phyloP scores from a whole-genome alignment of 2,329 filamentous ascomycete genomes.

The Fusarium marasasianum region DNA sequence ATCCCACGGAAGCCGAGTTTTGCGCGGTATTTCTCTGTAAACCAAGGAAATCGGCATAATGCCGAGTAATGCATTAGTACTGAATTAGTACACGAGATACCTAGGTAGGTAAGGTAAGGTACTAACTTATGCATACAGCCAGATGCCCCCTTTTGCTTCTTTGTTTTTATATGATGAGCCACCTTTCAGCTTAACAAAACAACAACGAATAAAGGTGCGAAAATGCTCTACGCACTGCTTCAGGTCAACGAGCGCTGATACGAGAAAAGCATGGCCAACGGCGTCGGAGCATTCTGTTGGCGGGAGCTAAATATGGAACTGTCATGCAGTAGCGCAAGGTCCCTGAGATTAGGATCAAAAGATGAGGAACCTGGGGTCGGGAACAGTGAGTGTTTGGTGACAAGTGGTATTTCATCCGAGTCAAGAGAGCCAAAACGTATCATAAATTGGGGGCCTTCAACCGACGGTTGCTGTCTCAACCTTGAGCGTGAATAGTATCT shows the following conservation, averaged over 20 bases:
- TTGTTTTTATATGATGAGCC: background rate
- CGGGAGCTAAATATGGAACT: constrained; percentile 37
- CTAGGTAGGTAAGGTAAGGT: background rate
- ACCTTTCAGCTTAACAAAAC: background rate
- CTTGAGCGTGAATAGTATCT: background rate
- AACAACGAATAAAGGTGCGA: background rate
- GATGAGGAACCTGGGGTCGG: constrained; percentile 17
- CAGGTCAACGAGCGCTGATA: background rate
- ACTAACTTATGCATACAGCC: background rate
- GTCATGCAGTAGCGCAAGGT: constrained; percentile 33
- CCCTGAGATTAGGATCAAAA: constrained; percentile 14
- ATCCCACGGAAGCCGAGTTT: background rate
- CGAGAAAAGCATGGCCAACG: background rate
- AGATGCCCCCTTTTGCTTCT: background rate
- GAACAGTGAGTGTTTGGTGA: background rate
- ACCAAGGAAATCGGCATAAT: background rate
- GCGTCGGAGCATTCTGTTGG: constrained; percentile 22
- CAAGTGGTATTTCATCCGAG: no score
- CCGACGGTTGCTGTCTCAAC: background rate
- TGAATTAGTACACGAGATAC: background rate
- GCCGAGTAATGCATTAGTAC: background rate
- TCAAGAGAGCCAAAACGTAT: background rate
- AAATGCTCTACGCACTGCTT: background rate
- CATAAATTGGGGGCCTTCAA: background rate
- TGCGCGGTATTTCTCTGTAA: background rate